These are phyloP conservation scores for Scalesia atractyloides DNA, from an alignment of 129 eudicot species.

Conservation along the genomic window DNA sequence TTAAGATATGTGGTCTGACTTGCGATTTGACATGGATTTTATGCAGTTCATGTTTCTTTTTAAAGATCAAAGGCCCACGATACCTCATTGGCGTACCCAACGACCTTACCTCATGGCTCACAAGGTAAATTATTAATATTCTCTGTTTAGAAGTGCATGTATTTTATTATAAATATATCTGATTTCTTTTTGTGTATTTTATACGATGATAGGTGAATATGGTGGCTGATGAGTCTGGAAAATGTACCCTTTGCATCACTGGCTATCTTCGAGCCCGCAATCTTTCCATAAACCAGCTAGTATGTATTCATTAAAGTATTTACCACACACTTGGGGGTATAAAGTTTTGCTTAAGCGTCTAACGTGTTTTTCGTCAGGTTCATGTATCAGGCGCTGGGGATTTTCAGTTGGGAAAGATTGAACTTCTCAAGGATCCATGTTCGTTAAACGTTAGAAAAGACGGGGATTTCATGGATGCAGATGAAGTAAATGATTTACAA, in stretches of 20 bases:
- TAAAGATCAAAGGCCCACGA: slow-evolving; percentile 73
- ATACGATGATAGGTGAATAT: slow-evolving; percentile 61
- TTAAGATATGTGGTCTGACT: slow-evolving; percentile 14
- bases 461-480: slow-evolving; percentile 84
- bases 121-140: slow-evolving; percentile 46
- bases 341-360: slow-evolving; percentile 16
- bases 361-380: slow-evolving; percentile 57
- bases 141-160: neutral
- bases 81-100: slow-evolving; percentile 91
- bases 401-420: slow-evolving; percentile 80
- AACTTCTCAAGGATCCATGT: slow-evolving; percentile 82
- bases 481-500: slow-evolving; percentile 49
- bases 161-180: neutral
- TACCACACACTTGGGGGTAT: neutral
- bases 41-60: slow-evolving; percentile 77
- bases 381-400: slow-evolving; percentile 98
- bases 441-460: slow-evolving; percentile 71
- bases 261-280: slow-evolving; percentile 86
- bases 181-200: neutral
- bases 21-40: slow-evolving; percentile 13
- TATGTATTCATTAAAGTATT: slow-evolving; percentile 16
- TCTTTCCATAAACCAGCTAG: slow-evolving; percentile 93
- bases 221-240: slow-evolving; percentile 54
- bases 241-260: slow-evolving; percentile 67
- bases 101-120: slow-evolving; percentile 85